A percentile compares a stretch with the other conserved stretches of the same genome.
phyloP scores from a whole-genome alignment of 2,329 filamentous ascomycete species.

The Aspergillus sp. region DNA sequence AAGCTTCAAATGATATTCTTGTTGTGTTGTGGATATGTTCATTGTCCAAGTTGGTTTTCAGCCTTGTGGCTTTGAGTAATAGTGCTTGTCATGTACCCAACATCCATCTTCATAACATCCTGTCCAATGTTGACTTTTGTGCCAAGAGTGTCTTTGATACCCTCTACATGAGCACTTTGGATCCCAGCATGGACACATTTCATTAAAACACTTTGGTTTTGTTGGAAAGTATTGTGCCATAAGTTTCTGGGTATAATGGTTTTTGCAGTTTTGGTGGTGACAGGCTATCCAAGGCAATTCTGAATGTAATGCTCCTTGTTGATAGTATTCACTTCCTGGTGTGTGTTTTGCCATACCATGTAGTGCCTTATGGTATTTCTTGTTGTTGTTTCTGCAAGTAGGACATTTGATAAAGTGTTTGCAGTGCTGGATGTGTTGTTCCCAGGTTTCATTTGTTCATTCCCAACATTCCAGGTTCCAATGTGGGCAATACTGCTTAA shows the following conservation, averaged over 20 bases:
- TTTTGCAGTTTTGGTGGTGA: background rate
- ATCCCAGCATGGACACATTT: too few species aligned
- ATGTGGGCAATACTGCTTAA: background rate
- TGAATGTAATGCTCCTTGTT: background rate
- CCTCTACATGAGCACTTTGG: background rate
- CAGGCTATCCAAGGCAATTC: background rate
- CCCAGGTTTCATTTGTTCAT: background rate
- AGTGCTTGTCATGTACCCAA: background rate
- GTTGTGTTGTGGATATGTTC: background rate
- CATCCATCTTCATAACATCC: background rate
- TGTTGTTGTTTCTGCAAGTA: background rate
- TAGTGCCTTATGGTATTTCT: background rate
- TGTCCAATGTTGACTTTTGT: background rate
- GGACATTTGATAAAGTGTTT: background rate
- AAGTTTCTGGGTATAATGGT: background rate
- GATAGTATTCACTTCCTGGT: too few species aligned
- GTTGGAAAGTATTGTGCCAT: too few species aligned
- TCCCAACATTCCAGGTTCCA: background rate
- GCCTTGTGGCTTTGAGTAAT: background rate
- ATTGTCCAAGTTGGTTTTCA: background rate
- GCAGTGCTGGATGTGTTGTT: background rate
- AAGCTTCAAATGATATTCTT: background rate
- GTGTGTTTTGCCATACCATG: background rate
- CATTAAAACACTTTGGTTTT: too few species aligned
- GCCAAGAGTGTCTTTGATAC: background rate